Conservation (phyloP, 202 grass and related monocot species). For the Setaria viridis region DNA sequence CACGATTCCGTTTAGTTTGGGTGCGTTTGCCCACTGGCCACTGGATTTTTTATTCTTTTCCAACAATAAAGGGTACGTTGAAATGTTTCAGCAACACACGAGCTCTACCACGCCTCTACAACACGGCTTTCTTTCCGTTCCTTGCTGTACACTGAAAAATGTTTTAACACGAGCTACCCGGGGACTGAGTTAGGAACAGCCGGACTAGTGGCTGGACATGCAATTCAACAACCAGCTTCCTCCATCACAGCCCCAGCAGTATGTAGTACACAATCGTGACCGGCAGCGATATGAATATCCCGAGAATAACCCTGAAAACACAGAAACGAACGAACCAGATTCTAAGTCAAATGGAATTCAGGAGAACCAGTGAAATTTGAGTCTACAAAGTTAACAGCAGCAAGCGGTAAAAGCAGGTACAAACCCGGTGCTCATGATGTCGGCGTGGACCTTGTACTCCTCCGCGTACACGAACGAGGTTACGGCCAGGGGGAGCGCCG, state of each 20-base stretch:
- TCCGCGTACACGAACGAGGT: slow-evolving; percentile 92
- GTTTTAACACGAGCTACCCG: no score
- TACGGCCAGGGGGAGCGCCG: slow-evolving; percentile 85
- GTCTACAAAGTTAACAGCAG: not conserved
- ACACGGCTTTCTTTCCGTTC: no score
- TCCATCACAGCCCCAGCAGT: slow-evolving; percentile 51
- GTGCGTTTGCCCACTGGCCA: no score
- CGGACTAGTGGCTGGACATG: not conserved
- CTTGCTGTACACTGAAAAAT: no score
- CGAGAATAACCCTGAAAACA: slow-evolving; percentile 65
- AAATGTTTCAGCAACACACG: no score
- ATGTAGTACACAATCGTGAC: slow-evolving; percentile 81
- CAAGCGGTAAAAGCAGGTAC: slow-evolving; percentile 5
- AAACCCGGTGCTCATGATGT: slow-evolving; percentile 98
- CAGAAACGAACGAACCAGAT: not conserved
- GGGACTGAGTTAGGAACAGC: no score
- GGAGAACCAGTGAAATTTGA: not conserved
- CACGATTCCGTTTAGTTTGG: no score
- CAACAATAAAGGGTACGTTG: no score
- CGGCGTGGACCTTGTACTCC: slow-evolving; percentile 87
- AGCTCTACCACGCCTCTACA: no score
- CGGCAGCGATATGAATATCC: slow-evolving; percentile 71
- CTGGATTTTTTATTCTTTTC: no score
- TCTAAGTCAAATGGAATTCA: not conserved
- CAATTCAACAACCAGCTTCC: not conserved